Evolutionary conservation across 768 basidiomycete genomes (phyloP), one percentile per base, ranked within the genome.

Genomic region (Botryobasidium botryosum): DNA sequence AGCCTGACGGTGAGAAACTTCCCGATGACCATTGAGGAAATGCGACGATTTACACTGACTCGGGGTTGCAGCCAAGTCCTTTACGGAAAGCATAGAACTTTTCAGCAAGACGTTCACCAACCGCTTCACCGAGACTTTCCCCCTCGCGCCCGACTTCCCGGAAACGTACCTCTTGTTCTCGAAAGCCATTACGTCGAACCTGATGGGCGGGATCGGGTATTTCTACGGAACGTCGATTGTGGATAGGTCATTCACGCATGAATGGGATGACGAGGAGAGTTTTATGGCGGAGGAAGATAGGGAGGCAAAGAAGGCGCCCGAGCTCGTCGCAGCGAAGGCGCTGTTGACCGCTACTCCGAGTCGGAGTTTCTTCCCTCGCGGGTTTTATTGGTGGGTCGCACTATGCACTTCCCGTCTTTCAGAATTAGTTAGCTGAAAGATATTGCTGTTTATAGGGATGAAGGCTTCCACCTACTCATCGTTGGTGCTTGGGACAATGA

Each of bases 401-500:
- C 37, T 25, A 18, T 8, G 25, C 7, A 32, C 20, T 15, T 28
- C 6, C 35, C 13, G 15, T 21, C 4, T 40, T 7, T 26, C 43
- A n/a, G n/a, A 37, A 35, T n/a, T n/a, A n/a, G n/a, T n/a, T n/a
- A n/a, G 24, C 36, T 46, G 28, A 28, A 10, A 23, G 42, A 46
- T 21, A 44, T 20, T 17, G 38, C 35, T 38, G 17, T 44, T 31
- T 39, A 8, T 54, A 87, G 84, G 91, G 91, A 97, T 59, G 91
- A 97, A 62, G 91, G 91, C 1, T 97, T 97, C 68, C 91, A 97
- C 61, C 62, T 96, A 25, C 62, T 88, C 27, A 79, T 91, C 52
- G 84, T 97, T 36, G 87, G 87, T 15, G 75, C 78, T 55, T 91
- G 83, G 82, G 92, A 97, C 56, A 87, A 79, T 48, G 87, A 86